Percentiles rank a stretch among this genome's conserved stretches.
Conservation (phyloP, 2,329 filamentous ascomycete genomes). For the Aspergillus amoenus region DNA sequence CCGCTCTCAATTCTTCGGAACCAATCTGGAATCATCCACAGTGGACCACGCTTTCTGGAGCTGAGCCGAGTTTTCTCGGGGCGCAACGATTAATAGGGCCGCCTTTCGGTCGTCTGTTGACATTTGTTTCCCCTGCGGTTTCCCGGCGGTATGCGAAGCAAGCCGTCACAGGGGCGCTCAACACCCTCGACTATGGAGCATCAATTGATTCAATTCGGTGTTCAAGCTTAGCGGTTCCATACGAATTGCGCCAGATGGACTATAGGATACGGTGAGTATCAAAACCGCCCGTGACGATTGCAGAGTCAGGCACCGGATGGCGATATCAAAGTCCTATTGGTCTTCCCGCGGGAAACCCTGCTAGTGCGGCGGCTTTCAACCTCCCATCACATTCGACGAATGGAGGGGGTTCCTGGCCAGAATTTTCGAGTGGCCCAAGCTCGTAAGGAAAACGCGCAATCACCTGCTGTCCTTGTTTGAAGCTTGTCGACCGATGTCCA, state of each 20-base stretch:
- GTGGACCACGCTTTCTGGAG: slow-evolving; percentile 7
- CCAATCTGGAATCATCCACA: slow-evolving; percentile 5
- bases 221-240: not conserved
- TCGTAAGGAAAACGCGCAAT: not conserved
- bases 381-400: not conserved
- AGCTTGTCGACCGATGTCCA: not conserved
- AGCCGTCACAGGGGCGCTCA: not conserved
- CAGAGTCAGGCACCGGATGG: slow-evolving; percentile 5
- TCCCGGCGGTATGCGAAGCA: slow-evolving; percentile 1
- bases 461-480: not conserved
- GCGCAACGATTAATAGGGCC: slow-evolving; percentile 1
- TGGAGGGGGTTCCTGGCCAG: not conserved
- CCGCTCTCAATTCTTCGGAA: not conserved
- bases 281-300: not conserved
- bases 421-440: not conserved
- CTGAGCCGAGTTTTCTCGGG: not conserved
- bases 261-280: not conserved
- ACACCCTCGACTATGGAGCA: not conserved
- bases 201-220: not conserved
- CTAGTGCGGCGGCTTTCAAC: slow-evolving; percentile 1
- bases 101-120: not conserved
- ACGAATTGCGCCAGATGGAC: not conserved
- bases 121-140: not conserved
- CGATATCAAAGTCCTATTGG: slow-evolving; percentile 8
- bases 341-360: slow-evolving; percentile 16